Percentiles rank a stretch among this genome's conserved stretches.
phyloP scores from a whole-genome alignment of 805 yeast genomes.

The Metschnikowia lunata region DNA sequence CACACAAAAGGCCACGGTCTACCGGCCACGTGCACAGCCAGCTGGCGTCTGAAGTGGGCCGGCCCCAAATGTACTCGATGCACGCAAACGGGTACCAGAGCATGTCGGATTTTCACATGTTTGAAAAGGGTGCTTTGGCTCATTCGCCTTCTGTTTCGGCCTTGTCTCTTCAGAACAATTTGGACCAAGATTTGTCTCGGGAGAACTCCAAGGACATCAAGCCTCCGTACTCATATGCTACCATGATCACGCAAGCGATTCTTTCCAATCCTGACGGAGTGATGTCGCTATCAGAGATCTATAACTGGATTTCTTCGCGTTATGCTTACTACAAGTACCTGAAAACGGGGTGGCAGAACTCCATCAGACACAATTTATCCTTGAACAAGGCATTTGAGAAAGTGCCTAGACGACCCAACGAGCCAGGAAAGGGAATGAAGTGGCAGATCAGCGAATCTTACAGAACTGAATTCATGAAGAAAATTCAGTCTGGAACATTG shows the following conservation, averaged over 20 bases:
- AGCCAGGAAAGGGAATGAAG: conserved; percentile 99
- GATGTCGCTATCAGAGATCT: conserved; percentile 85
- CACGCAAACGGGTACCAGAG: background rate
- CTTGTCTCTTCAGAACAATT: conserved; percentile 40
- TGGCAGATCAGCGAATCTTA: conserved; percentile 92
- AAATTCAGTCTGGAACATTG: conserved; percentile 72
- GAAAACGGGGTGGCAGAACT: conserved; percentile 97
- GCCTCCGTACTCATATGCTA: conserved; percentile 96
- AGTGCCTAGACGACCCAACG: conserved; percentile 91
- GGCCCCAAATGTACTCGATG: too few relatives aligned
- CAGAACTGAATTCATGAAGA: conserved; percentile 76
- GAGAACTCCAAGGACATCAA: conserved; percentile 91
- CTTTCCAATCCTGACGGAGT: conserved; percentile 84
- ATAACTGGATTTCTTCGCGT: conserved; percentile 81
- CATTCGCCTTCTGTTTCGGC: conserved; percentile 40
- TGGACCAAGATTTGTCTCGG: conserved; percentile 66
- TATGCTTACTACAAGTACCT: conserved; percentile 90
- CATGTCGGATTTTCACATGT: conserved; percentile 48
- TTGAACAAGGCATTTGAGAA: conserved; percentile 96
- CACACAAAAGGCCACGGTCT: conserved; percentile 9
- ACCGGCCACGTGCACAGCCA: background rate
- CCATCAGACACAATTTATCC: conserved; percentile 91
- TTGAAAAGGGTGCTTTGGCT: conserved; percentile 38
- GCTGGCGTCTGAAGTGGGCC: background rate
- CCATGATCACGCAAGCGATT: conserved; percentile 97